Evolutionary conservation across 768 basidiomycete genomes (phyloP).

Genomic region (Boletus eberwhitei): DNA sequence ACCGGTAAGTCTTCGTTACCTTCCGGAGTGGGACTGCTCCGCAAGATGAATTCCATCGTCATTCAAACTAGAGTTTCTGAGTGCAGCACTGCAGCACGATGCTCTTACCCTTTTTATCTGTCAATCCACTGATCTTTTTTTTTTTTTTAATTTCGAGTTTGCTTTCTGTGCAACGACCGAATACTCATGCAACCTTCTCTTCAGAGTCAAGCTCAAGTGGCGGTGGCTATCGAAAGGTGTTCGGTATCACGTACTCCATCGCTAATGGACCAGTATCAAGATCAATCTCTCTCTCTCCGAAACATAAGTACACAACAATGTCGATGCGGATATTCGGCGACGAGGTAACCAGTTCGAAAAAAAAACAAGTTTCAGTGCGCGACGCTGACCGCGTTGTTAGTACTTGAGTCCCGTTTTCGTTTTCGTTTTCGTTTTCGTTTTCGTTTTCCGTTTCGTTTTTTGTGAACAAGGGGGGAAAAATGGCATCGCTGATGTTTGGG

Average conservation of each 20-base stretch:
- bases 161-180: neutral
- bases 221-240: too few species aligned
- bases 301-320: too few species aligned
- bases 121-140: slow-evolving; percentile 57
- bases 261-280: neutral
- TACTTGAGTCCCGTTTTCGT: slow-evolving; percentile 3
- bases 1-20: slow-evolving; percentile 8
- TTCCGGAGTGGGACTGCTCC: slow-evolving; percentile 7
- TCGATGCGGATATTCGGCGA: too few species aligned
- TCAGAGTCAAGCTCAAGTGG: neutral
- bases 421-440: too few species aligned
- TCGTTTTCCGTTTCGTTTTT: too few species aligned
- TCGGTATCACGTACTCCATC: neutral
- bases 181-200: slow-evolving; percentile 1
- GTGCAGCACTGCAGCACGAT: slow-evolving; percentile 60
- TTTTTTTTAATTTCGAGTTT: slow-evolving; percentile 6
- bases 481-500: neutral
- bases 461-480: too few species aligned
- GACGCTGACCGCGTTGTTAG: too few species aligned
- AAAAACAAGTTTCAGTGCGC: too few species aligned
- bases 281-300: slow-evolving; percentile 2
- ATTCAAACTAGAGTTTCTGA: slow-evolving; percentile 96
- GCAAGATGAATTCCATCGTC: slow-evolving; percentile 54
- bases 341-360: too few species aligned
- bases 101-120: slow-evolving; percentile 57